These are phyloP conservation scores for Fusarium mexicanum DNA, from an alignment of 2,329 filamentous ascomycete species.

Conservation along the genomic window DNA sequence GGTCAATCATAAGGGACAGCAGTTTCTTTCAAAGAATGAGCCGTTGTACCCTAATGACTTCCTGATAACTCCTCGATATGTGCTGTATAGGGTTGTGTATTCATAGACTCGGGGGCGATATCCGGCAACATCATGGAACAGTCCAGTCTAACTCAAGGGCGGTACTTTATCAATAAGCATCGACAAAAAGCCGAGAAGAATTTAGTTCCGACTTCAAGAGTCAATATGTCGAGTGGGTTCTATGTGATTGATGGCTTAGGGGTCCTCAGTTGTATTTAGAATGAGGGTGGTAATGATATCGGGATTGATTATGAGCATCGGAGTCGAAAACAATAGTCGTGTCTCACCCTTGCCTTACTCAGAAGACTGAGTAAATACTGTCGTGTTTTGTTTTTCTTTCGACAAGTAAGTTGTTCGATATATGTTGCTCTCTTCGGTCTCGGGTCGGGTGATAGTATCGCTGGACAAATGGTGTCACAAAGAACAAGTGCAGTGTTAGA, in stretches of 20 bases:
- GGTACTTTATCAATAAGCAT: not conserved
- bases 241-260: not conserved
- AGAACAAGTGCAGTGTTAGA: constrained; percentile 30
- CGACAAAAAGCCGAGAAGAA: not conserved
- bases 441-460: constrained; percentile 28
- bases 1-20: not conserved
- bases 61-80: not conserved
- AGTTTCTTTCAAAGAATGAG: not conserved
- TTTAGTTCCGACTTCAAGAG: not conserved
- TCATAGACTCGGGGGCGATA: not conserved
- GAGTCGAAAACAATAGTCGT: constrained; percentile 19
- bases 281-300: not conserved
- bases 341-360: constrained; percentile 38
- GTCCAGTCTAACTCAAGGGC: not conserved
- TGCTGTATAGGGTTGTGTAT: not conserved
- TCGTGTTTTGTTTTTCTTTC: not conserved
- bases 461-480: constrained; percentile 40
- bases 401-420: constrained; percentile 19
- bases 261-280: not conserved
- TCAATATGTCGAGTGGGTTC: not conserved
- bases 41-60: not conserved
- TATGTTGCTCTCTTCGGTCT: constrained; percentile 18
- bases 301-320: constrained; percentile 1
- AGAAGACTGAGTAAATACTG: not conserved
- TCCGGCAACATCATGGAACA: not conserved